These are phyloP conservation scores for Chromera velia DNA, from an alignment of 73 alveolate species.

Conservation along the genomic window DNA sequence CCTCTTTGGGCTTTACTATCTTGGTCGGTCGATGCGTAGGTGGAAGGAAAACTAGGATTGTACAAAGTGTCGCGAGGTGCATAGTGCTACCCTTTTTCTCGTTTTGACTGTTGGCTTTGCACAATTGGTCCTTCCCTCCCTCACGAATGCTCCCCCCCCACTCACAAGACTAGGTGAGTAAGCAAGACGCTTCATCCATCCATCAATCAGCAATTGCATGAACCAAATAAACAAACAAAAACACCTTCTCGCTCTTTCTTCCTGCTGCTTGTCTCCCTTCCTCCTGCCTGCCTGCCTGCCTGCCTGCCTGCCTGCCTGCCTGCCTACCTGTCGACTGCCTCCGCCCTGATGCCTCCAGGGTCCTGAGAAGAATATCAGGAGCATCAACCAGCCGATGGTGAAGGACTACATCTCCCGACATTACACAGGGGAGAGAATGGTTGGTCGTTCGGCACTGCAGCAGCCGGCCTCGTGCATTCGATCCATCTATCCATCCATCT, in stretches of 20 bases:
- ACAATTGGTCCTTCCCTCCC: too few relatives aligned
- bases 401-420: conserved; percentile 9
- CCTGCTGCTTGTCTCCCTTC: not conserved
- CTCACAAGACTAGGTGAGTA: too few relatives aligned
- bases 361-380: conserved; percentile 28
- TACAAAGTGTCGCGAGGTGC: too few relatives aligned
- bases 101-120: too few relatives aligned
- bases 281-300: conserved; percentile 17
- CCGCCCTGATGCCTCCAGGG: conserved; percentile 31
- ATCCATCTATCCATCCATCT: not conserved
- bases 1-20: not conserved
- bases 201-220: too few relatives aligned
- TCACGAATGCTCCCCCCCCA: too few relatives aligned
- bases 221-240: not conserved
- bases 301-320: too few relatives aligned
- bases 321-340: too few relatives aligned
- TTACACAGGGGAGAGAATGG: conserved; percentile 28
- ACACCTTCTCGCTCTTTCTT: not conserved
- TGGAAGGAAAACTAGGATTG: too few relatives aligned
- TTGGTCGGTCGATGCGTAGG: too few relatives aligned
- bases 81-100: too few relatives aligned
- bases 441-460: not conserved
- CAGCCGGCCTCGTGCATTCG: not conserved
- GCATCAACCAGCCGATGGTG: conserved; percentile 3
- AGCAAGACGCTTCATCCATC: conserved; percentile 2